Evolutionary conservation across 495 filamentous ascomycete genomes (phyloP), one percentile per base, ranked within the genome.

Genomic region (Amniculicola lignicola): DNA sequence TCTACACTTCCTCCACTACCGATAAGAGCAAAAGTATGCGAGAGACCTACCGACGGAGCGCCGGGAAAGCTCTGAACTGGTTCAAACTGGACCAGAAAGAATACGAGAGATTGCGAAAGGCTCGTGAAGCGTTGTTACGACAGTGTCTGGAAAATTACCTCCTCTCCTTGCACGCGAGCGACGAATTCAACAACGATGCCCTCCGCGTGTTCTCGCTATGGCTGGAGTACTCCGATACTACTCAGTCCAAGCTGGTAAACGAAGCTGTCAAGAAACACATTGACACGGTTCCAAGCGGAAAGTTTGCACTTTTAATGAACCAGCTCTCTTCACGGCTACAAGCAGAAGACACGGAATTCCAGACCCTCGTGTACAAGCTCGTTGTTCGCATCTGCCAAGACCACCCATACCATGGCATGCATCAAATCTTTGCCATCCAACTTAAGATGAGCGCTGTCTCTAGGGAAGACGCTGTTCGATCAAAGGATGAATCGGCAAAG

Each of bases 101-200:
- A 70, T 87, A 90, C 49, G 81, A 89, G 60, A 83, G 90, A 35
- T 78, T 95, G 14, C 80, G 77, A 39, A 73, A 81, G 50, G 88
- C 78, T 50, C 82, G 91, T 21, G 82, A 89, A 51, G 83, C 88
- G 24, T 94, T 95, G 63, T 72, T 96, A 4, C 79, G 84, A 21
- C 82, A 90, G 62, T 90, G 90, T 67, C 76, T 97, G n/a, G 87
- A 93, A 68, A 96, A 97, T 63, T 97, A 99, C 63, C 81, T 99
- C 2, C 84, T 90, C 10, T 85, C 84, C 14, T 75, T 99, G 18
- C 77, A 77, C 36, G 88, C 91, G 27, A 91, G 85, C 29, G 90
- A 99, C 67, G 79, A 85, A 33, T 87, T 91, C 67, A 87, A 96
- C 66, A 91, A 86, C 51, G 89, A 95, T 69, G 84, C 87, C 15